These are phyloP conservation scores for Cymodocea nodosa DNA, from an alignment of 116 monocot genomes.

Conservation along the genomic window DNA sequence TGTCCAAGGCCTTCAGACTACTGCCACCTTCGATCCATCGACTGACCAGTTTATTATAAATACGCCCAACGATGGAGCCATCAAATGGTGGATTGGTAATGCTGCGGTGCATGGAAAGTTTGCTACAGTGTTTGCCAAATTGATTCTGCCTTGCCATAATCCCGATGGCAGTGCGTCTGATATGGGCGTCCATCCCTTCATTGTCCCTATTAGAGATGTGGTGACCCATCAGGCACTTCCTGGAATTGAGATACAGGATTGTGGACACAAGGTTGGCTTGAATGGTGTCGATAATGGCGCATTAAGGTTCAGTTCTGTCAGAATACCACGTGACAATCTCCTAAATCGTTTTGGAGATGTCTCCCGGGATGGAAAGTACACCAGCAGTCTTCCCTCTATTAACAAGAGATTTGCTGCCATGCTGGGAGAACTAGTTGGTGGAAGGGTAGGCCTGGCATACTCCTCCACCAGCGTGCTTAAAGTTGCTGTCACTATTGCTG, in stretches of 20 bases:
- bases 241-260: slow-evolving; percentile 86
- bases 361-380: slow-evolving; percentile 69
- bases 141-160: slow-evolving; percentile 58
- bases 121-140: slow-evolving; percentile 75
- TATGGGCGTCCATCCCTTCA: slow-evolving; percentile 92
- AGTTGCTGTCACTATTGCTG: slow-evolving; percentile 57
- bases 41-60: slow-evolving; percentile 79
- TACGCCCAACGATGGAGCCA: slow-evolving; percentile 90
- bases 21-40: slow-evolving; percentile 75
- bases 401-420: slow-evolving; percentile 91
- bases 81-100: slow-evolving; percentile 99
- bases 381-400: slow-evolving; percentile 49
- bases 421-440: slow-evolving; percentile 87
- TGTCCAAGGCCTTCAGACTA: slow-evolving; percentile 89
- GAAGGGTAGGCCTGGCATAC: slow-evolving; percentile 75
- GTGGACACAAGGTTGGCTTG: slow-evolving; percentile 86
- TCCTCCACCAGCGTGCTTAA: slow-evolving; percentile 73
- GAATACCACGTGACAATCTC: slow-evolving; percentile 87
- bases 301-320: slow-evolving; percentile 50
- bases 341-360: slow-evolving; percentile 90
- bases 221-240: slow-evolving; percentile 56
- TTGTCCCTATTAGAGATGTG: slow-evolving; percentile 84
- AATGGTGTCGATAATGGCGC: slow-evolving; percentile 98
- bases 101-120: slow-evolving; percentile 90
- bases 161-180: slow-evolving; percentile 45